Evolutionary conservation across 345 rosid genomes (phyloP).

Genomic region (Lepidium didymum): DNA sequence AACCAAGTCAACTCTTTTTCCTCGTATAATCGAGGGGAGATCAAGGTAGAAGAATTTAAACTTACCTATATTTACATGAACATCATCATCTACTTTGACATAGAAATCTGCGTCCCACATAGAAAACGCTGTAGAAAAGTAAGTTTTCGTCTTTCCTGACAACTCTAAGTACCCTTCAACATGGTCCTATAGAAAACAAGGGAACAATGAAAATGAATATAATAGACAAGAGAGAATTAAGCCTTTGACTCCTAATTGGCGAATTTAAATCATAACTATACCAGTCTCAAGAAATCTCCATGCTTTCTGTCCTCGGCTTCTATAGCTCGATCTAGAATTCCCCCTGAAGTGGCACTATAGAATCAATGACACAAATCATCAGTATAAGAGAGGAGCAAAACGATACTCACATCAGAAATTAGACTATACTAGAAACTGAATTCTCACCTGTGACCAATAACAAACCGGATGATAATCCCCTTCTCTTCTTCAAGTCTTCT

Average conservation of each 20-base stretch:
- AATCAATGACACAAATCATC: background rate
- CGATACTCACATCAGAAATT: background rate
- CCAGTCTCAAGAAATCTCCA: slow-evolving; percentile 90
- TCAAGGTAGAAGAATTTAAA: no score
- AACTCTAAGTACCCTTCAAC: slow-evolving; percentile 96
- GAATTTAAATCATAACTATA: slow-evolving; percentile 16
- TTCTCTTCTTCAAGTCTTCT: slow-evolving; percentile 89
- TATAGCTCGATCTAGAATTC: slow-evolving; percentile 83
- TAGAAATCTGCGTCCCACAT: slow-evolving; percentile 97
- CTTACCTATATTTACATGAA: slow-evolving; percentile 92
- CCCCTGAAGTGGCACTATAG: slow-evolving; percentile 83
- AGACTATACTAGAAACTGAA: background rate
- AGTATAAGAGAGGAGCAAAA: background rate
- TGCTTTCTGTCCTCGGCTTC: slow-evolving; percentile 90
- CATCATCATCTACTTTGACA: slow-evolving; percentile 97
- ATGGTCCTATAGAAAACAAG: slow-evolving; percentile 57
- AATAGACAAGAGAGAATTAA: background rate
- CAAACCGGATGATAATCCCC: slow-evolving; percentile 81
- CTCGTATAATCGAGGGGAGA: background rate
- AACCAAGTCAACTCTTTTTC: background rate
- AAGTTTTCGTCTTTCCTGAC: slow-evolving; percentile 93
- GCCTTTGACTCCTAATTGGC: background rate
- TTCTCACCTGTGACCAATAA: slow-evolving; percentile 80
- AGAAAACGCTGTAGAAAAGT: slow-evolving; percentile 82
- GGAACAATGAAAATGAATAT: slow-evolving; percentile 2